Percentiles rank a stretch among this genome's conserved stretches.
These are phyloP conservation scores for Pilatotrama ljubarskyi DNA, from an alignment of 768 basidiomycete genomes.

Conservation along the genomic window DNA sequence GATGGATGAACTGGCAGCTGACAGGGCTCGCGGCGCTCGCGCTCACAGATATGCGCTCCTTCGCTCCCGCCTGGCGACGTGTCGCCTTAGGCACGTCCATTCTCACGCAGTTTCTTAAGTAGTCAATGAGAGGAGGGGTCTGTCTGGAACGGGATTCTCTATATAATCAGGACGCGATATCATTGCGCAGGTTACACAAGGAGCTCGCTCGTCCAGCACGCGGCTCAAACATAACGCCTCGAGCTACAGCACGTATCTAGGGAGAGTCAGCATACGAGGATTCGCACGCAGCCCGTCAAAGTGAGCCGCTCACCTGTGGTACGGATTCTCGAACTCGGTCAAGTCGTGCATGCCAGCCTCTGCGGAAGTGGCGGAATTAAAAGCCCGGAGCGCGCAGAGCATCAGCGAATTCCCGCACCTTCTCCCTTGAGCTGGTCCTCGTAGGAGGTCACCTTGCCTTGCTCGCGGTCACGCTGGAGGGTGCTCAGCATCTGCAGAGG, in stretches of 20 bases:
- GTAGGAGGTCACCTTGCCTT: conserved; percentile 15
- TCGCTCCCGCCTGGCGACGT: neutral
- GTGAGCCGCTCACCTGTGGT: conserved; percentile 13
- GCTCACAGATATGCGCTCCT: conserved; percentile 3
- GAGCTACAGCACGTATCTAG: neutral
- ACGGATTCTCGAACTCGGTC: conserved; percentile 22
- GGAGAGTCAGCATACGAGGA: no score
- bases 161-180: no score
- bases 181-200: no score
- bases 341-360: conserved; percentile 26
- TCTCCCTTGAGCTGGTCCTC: conserved; percentile 24
- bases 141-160: no score
- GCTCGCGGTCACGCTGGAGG: conserved; percentile 16
- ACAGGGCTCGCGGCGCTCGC: no score
- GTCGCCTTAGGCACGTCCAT: neutral
- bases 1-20: neutral
- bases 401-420: neutral
- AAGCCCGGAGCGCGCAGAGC: neutral
- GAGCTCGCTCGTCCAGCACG: no score
- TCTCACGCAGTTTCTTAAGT: neutral
- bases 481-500: neutral
- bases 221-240: no score
- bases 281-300: neutral
- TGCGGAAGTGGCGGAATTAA: neutral
- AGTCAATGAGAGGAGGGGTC: no score